phyloP scores from a whole-genome alignment of 2,329 filamentous ascomycete species.

The Colletotrichum sp. region DNA sequence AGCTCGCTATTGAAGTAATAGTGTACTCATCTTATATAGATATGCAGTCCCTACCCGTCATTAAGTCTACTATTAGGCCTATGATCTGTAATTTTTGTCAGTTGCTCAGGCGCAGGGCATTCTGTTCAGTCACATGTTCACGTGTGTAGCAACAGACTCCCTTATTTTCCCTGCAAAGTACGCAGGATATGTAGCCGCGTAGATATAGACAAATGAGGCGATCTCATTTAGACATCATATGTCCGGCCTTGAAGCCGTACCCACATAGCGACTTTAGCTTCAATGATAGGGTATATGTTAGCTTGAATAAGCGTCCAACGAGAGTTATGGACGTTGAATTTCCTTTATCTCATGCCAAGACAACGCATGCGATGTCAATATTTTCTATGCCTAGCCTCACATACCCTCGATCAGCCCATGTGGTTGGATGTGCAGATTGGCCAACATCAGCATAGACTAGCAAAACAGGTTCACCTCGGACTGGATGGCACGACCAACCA shows the following conservation, averaged over 20 bases:
- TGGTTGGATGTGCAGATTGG: background rate
- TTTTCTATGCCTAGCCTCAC: accelerated
- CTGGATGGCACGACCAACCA: accelerated
- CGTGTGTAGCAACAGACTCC: no score
- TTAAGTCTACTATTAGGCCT: no score
- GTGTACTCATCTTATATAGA: no score
- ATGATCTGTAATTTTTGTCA: no score
- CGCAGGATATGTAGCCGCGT: no score
- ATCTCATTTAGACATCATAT: no score
- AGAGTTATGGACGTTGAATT: background rate
- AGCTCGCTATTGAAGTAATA: no score
- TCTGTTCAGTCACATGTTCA: no score
- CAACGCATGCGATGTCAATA: accelerated
- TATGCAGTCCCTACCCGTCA: no score
- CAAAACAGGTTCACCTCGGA: background rate
- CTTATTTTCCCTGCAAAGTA: no score
- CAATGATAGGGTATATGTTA: background rate
- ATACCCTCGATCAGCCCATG: background rate
- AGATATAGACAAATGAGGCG: no score
- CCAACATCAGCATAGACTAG: background rate
- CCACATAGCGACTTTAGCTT: background rate
- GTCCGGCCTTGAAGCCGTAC: accelerated
- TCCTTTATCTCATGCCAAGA: background rate
- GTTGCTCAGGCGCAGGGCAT: no score
- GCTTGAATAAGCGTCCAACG: background rate